phyloP scores from a whole-genome alignment of 176 grass and related monocot species.

The Rhynchospora breviuscula region DNA sequence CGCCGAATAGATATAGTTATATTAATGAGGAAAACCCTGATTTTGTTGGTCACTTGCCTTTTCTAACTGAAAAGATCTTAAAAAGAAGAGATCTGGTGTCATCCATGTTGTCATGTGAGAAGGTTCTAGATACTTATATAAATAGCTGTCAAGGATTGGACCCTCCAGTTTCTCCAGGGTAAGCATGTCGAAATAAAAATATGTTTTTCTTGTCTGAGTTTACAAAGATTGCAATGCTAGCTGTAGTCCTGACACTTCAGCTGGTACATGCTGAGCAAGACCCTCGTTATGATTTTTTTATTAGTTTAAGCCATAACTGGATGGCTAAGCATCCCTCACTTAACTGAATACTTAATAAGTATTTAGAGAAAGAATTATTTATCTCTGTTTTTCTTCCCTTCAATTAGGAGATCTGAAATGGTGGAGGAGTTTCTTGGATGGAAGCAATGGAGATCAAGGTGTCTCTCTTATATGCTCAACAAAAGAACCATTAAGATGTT shows the following conservation, averaged over 20 bases:
- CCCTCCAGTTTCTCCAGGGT: not conserved
- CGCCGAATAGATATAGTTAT: not conserved
- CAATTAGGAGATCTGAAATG: constrained; percentile 36
- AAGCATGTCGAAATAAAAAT: not conserved
- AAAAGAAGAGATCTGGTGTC: constrained; percentile 32
- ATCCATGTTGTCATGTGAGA: constrained; percentile 39
- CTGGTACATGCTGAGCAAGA: too few species aligned
- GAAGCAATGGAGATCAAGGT: constrained; percentile 63
- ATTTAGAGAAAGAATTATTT: too few species aligned
- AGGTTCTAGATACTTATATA: constrained; percentile 31
- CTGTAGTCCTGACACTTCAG: not conserved
- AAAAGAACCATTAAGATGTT: constrained; percentile 52
- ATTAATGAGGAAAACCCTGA: constrained; percentile 11
- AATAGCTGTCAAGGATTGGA: constrained; percentile 10
- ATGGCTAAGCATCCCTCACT: not conserved
- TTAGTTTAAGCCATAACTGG: not conserved
- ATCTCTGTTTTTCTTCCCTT: not conserved
- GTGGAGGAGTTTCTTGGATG: constrained; percentile 33
- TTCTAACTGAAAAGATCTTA: constrained; percentile 57
- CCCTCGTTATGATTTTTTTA: too few species aligned
- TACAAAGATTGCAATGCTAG: not conserved
- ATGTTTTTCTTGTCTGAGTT: not conserved
- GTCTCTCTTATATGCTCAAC: constrained; percentile 58
- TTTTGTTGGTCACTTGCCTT: constrained; percentile 26
- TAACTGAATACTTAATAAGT: not conserved